A percentile compares a stretch with the other conserved stretches of the same genome.
Conservation (phyloP, 768 basidiomycete genomes). For the Boletus rubescentipes region DNA sequence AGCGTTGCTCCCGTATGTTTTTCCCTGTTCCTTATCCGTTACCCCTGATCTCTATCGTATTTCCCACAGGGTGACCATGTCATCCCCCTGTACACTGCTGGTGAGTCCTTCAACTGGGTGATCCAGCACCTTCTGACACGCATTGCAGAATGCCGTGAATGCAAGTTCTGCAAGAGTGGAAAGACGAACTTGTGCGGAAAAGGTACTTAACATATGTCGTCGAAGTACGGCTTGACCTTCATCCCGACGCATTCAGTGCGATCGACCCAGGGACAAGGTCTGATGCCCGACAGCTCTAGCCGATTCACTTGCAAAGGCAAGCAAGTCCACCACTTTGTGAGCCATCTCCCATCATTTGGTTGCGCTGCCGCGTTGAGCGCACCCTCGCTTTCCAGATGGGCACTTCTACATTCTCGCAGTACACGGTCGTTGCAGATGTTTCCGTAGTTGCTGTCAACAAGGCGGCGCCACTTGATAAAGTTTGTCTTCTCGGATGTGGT, state of each 20-base stretch:
- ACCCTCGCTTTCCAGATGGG: constrained; percentile 73
- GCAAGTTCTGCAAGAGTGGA: constrained; percentile 98
- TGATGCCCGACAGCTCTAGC: constrained; percentile 88
- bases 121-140: neutral
- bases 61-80: constrained; percentile 83
- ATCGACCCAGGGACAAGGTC: constrained; percentile 87
- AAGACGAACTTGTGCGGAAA: constrained; percentile 99
- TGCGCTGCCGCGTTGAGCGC: neutral
- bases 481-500: constrained; percentile 95
- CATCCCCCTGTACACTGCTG: constrained; percentile 94
- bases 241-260: constrained; percentile 55
- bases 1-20: constrained; percentile 54
- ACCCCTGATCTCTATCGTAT: neutral
- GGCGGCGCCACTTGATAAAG: constrained; percentile 88
- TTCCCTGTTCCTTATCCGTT: neutral
- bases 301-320: constrained; percentile 92
- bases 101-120: constrained; percentile 37
- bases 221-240: neutral
- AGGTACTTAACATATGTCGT: constrained; percentile 44
- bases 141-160: constrained; percentile 80
- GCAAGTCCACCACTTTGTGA: constrained; percentile 86
- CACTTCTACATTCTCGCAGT: constrained; percentile 98
- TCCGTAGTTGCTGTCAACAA: constrained; percentile 91
- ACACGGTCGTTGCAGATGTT: constrained; percentile 96
- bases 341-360: constrained; percentile 28